Evolutionary conservation across 345 rosid species (phyloP).

Genomic region (Euphorbia lathyris): DNA sequence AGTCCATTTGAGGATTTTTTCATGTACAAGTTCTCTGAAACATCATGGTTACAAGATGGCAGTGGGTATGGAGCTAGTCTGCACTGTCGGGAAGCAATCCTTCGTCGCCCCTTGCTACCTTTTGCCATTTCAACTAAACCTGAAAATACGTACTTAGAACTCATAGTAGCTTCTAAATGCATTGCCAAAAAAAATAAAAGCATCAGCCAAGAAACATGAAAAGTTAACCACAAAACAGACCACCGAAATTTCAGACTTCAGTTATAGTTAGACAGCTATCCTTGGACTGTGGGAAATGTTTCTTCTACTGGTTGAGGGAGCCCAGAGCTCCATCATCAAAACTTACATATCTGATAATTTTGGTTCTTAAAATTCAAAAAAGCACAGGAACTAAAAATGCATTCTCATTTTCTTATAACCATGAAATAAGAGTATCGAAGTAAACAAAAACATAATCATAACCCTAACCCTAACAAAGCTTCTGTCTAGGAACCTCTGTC

Average conservation of each 20-base stretch:
- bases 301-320: not conserved
- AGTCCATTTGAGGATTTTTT: slow-evolving; percentile 47
- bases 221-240: not conserved
- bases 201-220: not conserved
- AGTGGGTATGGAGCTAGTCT: slow-evolving; percentile 53
- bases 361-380: not conserved
- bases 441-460: not conserved
- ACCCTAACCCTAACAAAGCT: not conserved
- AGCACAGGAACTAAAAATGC: not conserved
- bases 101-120: slow-evolving; percentile 54
- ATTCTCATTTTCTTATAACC: not conserved
- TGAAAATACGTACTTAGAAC: not conserved
- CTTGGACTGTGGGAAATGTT: too few relatives aligned
- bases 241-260: not conserved
- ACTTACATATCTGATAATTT: not conserved
- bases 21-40: slow-evolving; percentile 33
- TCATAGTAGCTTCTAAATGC: not conserved
- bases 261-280: not conserved
- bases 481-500: not conserved
- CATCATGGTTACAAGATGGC: slow-evolving; percentile 31
- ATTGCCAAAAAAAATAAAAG: not conserved
- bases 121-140: slow-evolving; percentile 50
- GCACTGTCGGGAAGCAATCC: slow-evolving; percentile 44
- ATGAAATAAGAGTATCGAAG: not conserved
- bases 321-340: not conserved